Evolutionary conservation across 768 basidiomycete species (phyloP).

Genomic region (Mycena crocata): DNA sequence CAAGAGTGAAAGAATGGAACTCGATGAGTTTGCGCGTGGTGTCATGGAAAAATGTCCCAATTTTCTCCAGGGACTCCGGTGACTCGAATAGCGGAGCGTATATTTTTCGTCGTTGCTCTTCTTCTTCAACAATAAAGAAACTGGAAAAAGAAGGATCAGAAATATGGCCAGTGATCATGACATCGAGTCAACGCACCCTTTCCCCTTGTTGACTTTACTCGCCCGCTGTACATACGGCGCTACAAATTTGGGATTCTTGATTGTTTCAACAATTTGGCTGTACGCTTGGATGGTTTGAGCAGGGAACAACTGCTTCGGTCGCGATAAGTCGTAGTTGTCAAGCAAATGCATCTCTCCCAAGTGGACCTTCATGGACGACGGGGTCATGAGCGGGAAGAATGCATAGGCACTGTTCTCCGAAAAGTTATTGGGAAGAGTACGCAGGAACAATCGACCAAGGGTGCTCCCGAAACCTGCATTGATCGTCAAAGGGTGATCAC

Average conservation of each 20-base stretch:
- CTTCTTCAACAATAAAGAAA: slow-evolving; percentile 73
- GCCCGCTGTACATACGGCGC: slow-evolving; percentile 63
- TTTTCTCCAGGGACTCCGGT: slow-evolving; percentile 59
- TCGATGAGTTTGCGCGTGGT: slow-evolving; percentile 71
- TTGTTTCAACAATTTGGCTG: slow-evolving; percentile 62
- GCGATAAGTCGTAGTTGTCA: slow-evolving; percentile 66
- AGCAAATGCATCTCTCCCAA: slow-evolving; percentile 66
- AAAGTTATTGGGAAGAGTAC: slow-evolving; percentile 78
- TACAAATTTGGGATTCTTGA: slow-evolving; percentile 61
- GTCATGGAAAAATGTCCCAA: slow-evolving; percentile 73
- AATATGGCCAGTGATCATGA: neutral
- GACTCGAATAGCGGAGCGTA: slow-evolving; percentile 59
- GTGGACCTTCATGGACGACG: slow-evolving; percentile 70
- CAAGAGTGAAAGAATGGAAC: slow-evolving; percentile 62
- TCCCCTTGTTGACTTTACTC: slow-evolving; percentile 64
- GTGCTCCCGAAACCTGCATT: slow-evolving; percentile 73
- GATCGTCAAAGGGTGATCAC: neutral
- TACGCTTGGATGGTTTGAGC: slow-evolving; percentile 56
- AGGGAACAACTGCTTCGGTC: slow-evolving; percentile 52
- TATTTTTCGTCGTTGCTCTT: slow-evolving; percentile 62
- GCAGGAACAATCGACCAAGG: slow-evolving; percentile 78
- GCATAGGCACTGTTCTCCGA: slow-evolving; percentile 79
- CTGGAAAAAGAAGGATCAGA: slow-evolving; percentile 48
- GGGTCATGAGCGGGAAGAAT: slow-evolving; percentile 92
- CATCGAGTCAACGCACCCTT: slow-evolving; percentile 66